These are phyloP conservation scores for Sodiomyces alkalinus DNA, from an alignment of 2,329 filamentous ascomycete species.

Conservation along the genomic window DNA sequence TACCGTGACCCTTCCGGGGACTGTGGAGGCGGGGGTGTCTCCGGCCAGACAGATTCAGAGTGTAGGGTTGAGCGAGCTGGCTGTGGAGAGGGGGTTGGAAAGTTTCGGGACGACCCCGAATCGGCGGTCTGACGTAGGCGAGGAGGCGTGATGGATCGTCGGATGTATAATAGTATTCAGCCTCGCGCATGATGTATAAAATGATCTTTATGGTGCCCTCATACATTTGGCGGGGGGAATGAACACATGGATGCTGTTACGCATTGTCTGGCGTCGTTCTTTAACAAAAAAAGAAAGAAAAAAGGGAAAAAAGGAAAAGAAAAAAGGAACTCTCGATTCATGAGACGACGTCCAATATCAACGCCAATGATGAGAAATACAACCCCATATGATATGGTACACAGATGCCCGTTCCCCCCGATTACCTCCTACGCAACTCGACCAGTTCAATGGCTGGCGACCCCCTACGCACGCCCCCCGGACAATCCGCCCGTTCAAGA, in stretches of 20 bases:
- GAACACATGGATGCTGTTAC: no score
- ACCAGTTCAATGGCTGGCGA: neutral
- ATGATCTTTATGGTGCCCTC: no score
- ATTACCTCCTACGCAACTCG: neutral
- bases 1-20: no score
- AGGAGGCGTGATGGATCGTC: no score
- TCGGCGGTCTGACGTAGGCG: constrained; percentile 14
- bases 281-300: no score
- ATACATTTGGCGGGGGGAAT: no score
- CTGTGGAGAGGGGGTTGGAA: constrained; percentile 26
- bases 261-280: no score
- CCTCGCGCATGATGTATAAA: no score
- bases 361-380: no score
- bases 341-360: no score
- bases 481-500: neutral
- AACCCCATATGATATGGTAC: no score
- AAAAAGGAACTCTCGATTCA: neutral
- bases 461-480: constrained; percentile 2
- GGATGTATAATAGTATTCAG: no score
- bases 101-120: constrained; percentile 30
- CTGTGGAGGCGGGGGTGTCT: constrained; percentile 5
- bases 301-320: neutral
- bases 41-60: constrained; percentile 7
- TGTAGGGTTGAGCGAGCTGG: constrained; percentile 10
- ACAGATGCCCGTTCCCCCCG: neutral